Evolutionary conservation across 192 early-diverging fungal genomes (phyloP).

Genomic region (Linnemannia zychae): DNA sequence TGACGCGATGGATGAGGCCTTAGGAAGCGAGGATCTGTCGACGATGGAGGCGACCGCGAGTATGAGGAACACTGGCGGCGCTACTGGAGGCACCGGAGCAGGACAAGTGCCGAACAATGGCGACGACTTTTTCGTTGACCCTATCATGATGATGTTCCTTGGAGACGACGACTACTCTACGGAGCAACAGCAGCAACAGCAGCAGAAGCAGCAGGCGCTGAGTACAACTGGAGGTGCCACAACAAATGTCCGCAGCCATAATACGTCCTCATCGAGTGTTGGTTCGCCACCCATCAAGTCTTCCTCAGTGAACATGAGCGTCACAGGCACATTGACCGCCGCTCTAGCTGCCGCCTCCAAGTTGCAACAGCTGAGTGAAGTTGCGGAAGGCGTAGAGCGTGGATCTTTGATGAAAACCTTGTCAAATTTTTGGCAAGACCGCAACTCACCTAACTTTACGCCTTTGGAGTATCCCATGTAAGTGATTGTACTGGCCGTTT

Average conservation of each 20-base stretch:
- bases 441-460: conserved; percentile 71
- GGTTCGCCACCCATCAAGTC: conserved; percentile 40
- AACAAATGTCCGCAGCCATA: not conserved
- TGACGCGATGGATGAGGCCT: conserved; percentile 67
- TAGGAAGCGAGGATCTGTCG: conserved; percentile 52
- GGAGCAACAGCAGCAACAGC: conserved; percentile 8
- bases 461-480: conserved; percentile 84
- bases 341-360: conserved; percentile 48
- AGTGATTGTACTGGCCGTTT: conserved; percentile 20
- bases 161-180: conserved; percentile 47
- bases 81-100: not conserved
- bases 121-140: conserved; percentile 53
- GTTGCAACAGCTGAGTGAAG: conserved; percentile 43
- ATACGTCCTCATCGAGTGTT: not conserved
- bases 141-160: conserved; percentile 51
- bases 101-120: not conserved
- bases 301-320: conserved; percentile 57
- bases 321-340: conserved; percentile 41
- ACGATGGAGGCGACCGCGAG: conserved; percentile 24
- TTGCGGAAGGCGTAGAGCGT: conserved; percentile 47
- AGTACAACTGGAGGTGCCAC: not conserved
- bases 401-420: conserved; percentile 83
- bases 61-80: not conserved
- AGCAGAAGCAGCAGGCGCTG: not conserved
- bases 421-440: conserved; percentile 78